A percentile compares a stretch with the other conserved stretches of the same genome.
Conservation (phyloP, 768 basidiomycete genomes). For the Fomitopsis serialis region DNA sequence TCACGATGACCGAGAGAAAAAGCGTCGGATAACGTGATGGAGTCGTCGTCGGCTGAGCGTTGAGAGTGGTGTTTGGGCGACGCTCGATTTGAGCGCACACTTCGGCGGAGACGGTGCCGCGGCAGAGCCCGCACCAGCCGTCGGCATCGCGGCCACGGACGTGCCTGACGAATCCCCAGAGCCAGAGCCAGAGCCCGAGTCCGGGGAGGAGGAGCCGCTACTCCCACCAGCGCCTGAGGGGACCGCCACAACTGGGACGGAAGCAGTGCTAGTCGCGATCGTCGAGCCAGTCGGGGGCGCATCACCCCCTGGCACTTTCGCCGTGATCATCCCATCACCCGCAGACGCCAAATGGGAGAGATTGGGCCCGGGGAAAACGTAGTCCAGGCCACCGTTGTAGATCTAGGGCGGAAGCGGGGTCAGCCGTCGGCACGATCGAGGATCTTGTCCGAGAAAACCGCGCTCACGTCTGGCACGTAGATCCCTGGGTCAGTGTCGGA, state of each 20-base stretch:
- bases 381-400: conserved; percentile 19
- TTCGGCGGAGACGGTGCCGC: neutral
- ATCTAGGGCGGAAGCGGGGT: conserved; percentile 5
- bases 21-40: neutral
- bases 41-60: neutral
- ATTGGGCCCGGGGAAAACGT: conserved; percentile 24
- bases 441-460: neutral
- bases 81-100: neutral
- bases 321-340: conserved; percentile 8
- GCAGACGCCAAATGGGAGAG: conserved; percentile 20
- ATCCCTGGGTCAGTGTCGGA: conserved; percentile 69
- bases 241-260: neutral
- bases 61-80: neutral
- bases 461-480: conserved; percentile 42
- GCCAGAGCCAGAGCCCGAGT: conserved; percentile 1
- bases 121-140: conserved; percentile 1
- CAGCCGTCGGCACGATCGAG: neutral
- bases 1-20: neutral
- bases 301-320: conserved; percentile 7
- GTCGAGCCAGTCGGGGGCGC: conserved; percentile 15
- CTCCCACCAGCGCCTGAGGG: neutral
- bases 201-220: neutral
- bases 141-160: conserved; percentile 6
- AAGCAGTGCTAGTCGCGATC: neutral
- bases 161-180: conserved; percentile 5